phyloP scores from a whole-genome alignment of 768 basidiomycete species.

The Auricularia sp. region DNA sequence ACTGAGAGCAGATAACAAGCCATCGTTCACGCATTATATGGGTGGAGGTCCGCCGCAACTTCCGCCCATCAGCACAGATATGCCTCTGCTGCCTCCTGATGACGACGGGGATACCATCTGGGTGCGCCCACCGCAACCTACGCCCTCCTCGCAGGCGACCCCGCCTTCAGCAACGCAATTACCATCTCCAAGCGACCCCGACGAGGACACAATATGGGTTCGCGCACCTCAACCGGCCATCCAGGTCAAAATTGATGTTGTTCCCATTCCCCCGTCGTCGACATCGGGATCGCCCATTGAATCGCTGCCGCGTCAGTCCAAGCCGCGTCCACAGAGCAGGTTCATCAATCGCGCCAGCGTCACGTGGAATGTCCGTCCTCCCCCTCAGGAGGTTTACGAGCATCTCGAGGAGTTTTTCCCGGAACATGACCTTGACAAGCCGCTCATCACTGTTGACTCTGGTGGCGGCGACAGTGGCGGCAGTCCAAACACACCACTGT shows the following conservation, averaged over 20 bases:
- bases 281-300: background rate
- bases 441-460: slow-evolving; percentile 44
- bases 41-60: background rate
- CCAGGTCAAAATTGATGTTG: background rate
- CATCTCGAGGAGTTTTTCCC: slow-evolving; percentile 93
- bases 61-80: background rate
- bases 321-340: slow-evolving; percentile 31
- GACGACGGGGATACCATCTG: background rate
- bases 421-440: slow-evolving; percentile 89
- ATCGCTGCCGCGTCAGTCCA: background rate
- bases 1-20: background rate
- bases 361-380: slow-evolving; percentile 85
- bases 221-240: background rate
- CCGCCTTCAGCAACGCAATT: background rate
- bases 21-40: background rate
- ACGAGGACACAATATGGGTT: background rate
- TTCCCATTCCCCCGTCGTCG: background rate
- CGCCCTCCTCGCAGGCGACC: background rate
- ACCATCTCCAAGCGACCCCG: background rate
- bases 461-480: background rate
- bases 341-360: slow-evolving; percentile 54
- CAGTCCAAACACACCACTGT: slow-evolving; percentile 32
- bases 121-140: background rate
- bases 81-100: background rate
- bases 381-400: slow-evolving; percentile 87